Base-by-base conservation (phyloP, 352 stramenopile species). In the Pythium apleroticum region DNA sequence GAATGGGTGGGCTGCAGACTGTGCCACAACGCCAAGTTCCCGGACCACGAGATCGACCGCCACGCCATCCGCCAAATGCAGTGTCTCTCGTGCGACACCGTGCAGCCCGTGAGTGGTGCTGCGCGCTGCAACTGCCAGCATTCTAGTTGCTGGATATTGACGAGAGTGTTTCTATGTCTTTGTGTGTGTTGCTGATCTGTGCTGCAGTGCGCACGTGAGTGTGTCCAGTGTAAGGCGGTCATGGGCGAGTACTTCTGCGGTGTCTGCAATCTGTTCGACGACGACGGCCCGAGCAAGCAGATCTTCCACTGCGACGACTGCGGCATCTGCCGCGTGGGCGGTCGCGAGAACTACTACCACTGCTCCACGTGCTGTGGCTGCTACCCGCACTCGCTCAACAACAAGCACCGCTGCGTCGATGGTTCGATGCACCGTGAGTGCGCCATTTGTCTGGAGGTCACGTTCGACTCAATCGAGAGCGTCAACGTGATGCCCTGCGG, bases 381-480 rank as follows among this genome's bases (percentile, higher is more conserved):
- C 72, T 94, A 91, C 57, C 80, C 85, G 53, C 77, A 85, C 58
- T 86, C 80, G 45, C 69, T 90, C 28, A 69, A 79, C 60, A 71
- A 78, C 66, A 89, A 86, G 56, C 85, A 94, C 80, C 86, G 82
- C 57, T 94, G 85, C 77, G 69, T 94, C 33, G 74, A 90, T 63
- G 80, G 75, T 39, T 89, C 85, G 17, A 94, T 94, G 85, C 81
- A 90, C 64, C 81, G 80, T 56, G 81, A 92, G 60, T 94, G 85
- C 52, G 79, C 83, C 41, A 91, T 94, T 72, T 94, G 85, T 63
- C 74, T 92, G 30, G 81, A 94, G 61, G 74, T 88, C 48, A 89
- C 80, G 33, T 94, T 94, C 66, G 73, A 83, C 54, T 91, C 85
- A n/a, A 66, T 86, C 28, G 80, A 91, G 60, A 81, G 72, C 54